Conservation (phyloP, 345 rosid species). For the Salix koriyanagi region DNA sequence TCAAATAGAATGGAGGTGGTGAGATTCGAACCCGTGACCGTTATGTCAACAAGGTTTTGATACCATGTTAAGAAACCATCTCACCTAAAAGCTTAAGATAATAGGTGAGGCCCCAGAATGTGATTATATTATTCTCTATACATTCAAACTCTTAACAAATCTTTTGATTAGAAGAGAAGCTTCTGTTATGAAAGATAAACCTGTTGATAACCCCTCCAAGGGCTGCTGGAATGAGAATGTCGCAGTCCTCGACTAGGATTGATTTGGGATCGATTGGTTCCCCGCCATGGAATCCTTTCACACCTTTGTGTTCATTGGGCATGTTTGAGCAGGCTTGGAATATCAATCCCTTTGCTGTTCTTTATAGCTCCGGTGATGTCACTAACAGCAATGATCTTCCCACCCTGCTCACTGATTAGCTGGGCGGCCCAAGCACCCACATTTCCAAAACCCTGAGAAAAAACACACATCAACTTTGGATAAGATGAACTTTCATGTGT, state of each 20-base stretch:
- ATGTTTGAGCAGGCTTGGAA: conserved; percentile 55
- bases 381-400: conserved; percentile 77
- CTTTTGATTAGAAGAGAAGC: not conserved
- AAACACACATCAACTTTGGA: not conserved
- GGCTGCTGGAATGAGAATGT: conserved; percentile 86
- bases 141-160: too few species aligned
- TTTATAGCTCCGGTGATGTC: conserved; percentile 85
- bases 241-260: conserved; percentile 75
- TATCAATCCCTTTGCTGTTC: conserved; percentile 70
- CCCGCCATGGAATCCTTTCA: conserved; percentile 70
- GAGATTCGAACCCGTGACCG: too few species aligned
- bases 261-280: conserved; percentile 54
- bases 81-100: too few species aligned
- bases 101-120: too few species aligned
- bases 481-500: not conserved
- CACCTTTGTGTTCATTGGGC: conserved; percentile 60
- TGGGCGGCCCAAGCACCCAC: conserved; percentile 97
- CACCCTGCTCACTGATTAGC: conserved; percentile 68
- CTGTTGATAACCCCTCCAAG: conserved; percentile 92
- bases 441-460: conserved; percentile 82
- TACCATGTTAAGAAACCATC: too few species aligned
- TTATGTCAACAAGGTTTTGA: too few species aligned
- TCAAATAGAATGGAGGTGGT: too few species aligned
- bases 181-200: conserved; percentile 26
- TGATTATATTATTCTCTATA: too few species aligned